Base-by-base conservation (phyloP, 306 rosid species). In the Prunus campanulata region DNA sequence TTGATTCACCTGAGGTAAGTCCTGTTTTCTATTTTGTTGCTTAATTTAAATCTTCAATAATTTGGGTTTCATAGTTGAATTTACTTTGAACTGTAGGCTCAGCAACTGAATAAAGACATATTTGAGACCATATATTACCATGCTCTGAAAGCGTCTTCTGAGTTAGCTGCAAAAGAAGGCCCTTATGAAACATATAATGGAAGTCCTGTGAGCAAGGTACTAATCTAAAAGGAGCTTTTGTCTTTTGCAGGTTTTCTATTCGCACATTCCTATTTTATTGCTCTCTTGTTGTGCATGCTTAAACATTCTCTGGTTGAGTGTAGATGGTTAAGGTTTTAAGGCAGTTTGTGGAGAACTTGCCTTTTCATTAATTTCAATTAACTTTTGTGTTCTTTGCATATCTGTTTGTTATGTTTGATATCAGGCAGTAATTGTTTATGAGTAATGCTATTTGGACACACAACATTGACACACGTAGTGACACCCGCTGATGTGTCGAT, bases 1-100 rank as follows among this genome's bases (percentile, higher is more conserved):
- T 96, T 87, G 99, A 96, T 81, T 96, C 99, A 39, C 90, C 77
- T 50, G 99, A 95, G 97, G 99, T 92, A 89, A 73, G 66, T 70
- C 66, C 50, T 5, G 13, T 64, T 70, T 57, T 20, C n/a, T 11
- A 27, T 29, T 63, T 24, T 75, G 68, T 57, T 66, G 11, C 32
- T 66, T 50, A 7, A 20, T 59, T 64, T 6, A 49, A 51, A 67
- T 54, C 42, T 77, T 66, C 66, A 66, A 52, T 18, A 60, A 66
- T 71, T 46, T 78, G 59, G 59, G 29, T 56, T 70, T 70, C 47
- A 78, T 61, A n/a, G 54, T 55, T 63, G 52, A 20, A 64, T 68
- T 39, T 82, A 72, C 71, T 65, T 57, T 76, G 46, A 62, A 56
- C 32, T 87, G 75, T 81, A 92, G 97, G 97, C 97, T 74, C 97